phyloP scores from a whole-genome alignment of 345 rosid genomes.

The Eutrema yunnanense region DNA sequence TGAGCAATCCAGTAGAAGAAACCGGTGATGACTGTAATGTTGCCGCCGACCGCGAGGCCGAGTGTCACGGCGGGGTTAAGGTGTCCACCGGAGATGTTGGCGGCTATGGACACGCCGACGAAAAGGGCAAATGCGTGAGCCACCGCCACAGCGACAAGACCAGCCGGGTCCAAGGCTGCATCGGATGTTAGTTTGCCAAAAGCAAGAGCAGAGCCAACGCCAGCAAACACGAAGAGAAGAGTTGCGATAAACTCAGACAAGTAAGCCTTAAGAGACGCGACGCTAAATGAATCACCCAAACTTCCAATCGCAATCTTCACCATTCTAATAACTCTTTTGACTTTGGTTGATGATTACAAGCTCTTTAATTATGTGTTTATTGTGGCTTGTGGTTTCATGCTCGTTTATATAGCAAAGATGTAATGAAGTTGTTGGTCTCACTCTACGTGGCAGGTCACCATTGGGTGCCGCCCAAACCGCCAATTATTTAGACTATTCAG shows the following conservation, averaged over 20 bases:
- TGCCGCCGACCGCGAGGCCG: slow-evolving; percentile 76
- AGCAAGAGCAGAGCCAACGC: slow-evolving; percentile 87
- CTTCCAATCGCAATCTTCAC: slow-evolving; percentile 72
- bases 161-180: slow-evolving; percentile 69
- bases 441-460: neutral
- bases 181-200: slow-evolving; percentile 69
- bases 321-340: slow-evolving; percentile 30
- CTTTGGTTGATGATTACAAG: neutral
- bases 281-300: slow-evolving; percentile 67
- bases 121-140: slow-evolving; percentile 81
- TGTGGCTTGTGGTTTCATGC: neutral
- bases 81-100: slow-evolving; percentile 90
- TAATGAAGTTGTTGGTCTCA: neutral
- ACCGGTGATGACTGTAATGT: slow-evolving; percentile 72
- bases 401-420: neutral
- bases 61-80: slow-evolving; percentile 87
- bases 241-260: slow-evolving; percentile 88
- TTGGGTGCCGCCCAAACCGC: slow-evolving; percentile 29
- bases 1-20: slow-evolving; percentile 87
- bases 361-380: neutral
- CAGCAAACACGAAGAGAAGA: slow-evolving; percentile 82
- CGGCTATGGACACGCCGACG: slow-evolving; percentile 72
- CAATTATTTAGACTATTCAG: slow-evolving; percentile 10
- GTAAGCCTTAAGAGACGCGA: slow-evolving; percentile 55
- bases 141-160: slow-evolving; percentile 74